Base-by-base conservation (phyloP, 2,329 filamentous ascomycete genomes). In the Sclerotinia glacialis region DNA sequence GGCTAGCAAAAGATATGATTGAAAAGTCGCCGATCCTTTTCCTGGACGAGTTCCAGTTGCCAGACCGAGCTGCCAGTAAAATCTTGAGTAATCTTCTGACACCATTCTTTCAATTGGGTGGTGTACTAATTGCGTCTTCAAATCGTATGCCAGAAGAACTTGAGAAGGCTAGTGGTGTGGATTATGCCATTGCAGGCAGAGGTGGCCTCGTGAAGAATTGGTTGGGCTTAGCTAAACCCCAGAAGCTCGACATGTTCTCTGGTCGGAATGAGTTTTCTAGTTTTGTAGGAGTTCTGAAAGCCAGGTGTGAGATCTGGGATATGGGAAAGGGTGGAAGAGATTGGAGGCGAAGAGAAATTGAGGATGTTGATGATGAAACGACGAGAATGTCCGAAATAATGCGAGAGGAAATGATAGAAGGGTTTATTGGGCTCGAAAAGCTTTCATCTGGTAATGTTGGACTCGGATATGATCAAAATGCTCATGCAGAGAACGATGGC, bases 131-230 rank as follows among this genome's bases (percentile, higher is more conserved):
- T 47, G 91, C 90, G 0, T 93, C 90, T 0, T 92, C 89, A 5
- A 95, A 95, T 75, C 85, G 91, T 9, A 90, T 94, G 87, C 91
- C 91, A 0, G 91, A 94, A 73, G 91, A 93, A 74, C 77, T 95
- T 60, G 88, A 85, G 55, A 92, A 91, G 70, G 91, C 90, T 0
- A 86, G 86, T 1, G 91, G 91, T 0, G 83, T 89, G 31, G 85
- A 90, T 69, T 92, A 90, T 73, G 79, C 82, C 14, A 68, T 67
- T 7, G 83, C 85, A 0, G 81, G 86, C 5, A 79, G 81, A 44
- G 82, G 81, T 62, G 84, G 81, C 3, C 76, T 86, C 66, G 77
- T 85, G 65, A 79, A 78, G 42, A 85, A 78, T 72, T 79, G 82
- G 46, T 78, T 85, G 37, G 82, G 80, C 5, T 74, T 80, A 5